phyloP scores from a whole-genome alignment of 2,329 filamentous ascomycete species.

The Ophiosphaerella narmari region DNA sequence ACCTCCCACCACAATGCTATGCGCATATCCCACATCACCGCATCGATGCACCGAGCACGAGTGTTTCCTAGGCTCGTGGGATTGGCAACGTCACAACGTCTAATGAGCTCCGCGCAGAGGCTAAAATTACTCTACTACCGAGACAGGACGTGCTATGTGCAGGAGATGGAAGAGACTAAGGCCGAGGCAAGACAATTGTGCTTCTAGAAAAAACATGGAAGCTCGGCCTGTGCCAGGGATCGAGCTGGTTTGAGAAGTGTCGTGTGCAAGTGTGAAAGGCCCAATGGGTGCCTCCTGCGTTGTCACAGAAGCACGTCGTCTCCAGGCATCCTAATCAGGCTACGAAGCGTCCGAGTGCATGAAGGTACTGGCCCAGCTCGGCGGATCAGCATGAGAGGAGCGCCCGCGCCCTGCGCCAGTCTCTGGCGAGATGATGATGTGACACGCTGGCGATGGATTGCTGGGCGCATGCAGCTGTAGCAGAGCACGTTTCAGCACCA shows the following conservation, averaged over 20 bases:
- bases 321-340: background rate
- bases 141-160: background rate
- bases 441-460: conserved; percentile 13
- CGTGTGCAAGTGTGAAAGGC: background rate
- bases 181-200: conserved; percentile 22
- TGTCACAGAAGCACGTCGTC: background rate
- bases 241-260: conserved; percentile 2
- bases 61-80: background rate
- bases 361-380: background rate
- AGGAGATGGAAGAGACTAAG: conserved; percentile 9
- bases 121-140: conserved; percentile 4
- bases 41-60: background rate
- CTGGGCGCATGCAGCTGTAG: conserved; percentile 9
- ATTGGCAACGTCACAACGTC: background rate
- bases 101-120: background rate
- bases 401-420: background rate
- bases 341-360: conserved; percentile 1
- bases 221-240: background rate
- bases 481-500: conserved; percentile 23
- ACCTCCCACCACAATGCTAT: too few species aligned
- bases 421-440: conserved; percentile 15
- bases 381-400: conserved; percentile 5
- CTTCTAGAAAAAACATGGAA: conserved; percentile 31
- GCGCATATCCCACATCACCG: too few species aligned
- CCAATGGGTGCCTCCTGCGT: background rate